Percentiles rank a stretch among this genome's conserved stretches.
These are phyloP conservation scores for Acmispon strigosus DNA, from an alignment of 306 rosid genomes.

Conservation along the genomic window DNA sequence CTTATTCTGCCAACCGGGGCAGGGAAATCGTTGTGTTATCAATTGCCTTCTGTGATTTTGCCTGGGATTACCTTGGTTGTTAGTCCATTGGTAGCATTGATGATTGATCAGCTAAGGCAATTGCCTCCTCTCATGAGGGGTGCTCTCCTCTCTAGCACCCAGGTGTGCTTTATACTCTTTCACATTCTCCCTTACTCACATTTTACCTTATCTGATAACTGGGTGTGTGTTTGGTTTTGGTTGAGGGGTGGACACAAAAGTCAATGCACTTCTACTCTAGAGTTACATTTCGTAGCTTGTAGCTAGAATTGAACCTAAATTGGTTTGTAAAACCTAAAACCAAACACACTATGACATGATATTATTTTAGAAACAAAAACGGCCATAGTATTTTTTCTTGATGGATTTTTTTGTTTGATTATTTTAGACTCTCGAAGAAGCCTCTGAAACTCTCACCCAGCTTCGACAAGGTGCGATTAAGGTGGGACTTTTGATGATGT, in stretches of 20 bases:
- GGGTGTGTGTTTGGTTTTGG: too few species aligned
- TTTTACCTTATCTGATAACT: not conserved
- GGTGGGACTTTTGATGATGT: slow-evolving; percentile 33
- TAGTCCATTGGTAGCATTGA: slow-evolving; percentile 84
- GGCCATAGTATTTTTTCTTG: not conserved
- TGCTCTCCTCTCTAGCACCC: slow-evolving; percentile 68
- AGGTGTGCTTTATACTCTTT: slow-evolving; percentile 38
- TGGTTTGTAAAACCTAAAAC: too few species aligned
- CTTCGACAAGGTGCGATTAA: slow-evolving; percentile 63
- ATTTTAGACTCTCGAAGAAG: slow-evolving; percentile 63
- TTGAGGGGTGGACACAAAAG: too few species aligned
- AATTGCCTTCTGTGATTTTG: slow-evolving; percentile 69
- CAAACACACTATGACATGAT: too few species aligned
- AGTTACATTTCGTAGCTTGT: too few species aligned
- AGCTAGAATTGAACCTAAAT: too few species aligned
- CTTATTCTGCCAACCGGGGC: slow-evolving; percentile 92
- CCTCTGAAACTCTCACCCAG: slow-evolving; percentile 52
- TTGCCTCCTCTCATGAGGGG: slow-evolving; percentile 72
- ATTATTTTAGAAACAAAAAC: not conserved
- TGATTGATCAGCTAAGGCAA: slow-evolving; percentile 86
- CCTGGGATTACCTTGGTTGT: slow-evolving; percentile 83
- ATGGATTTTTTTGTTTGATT: not conserved
- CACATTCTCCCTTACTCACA: not conserved
- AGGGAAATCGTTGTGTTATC: slow-evolving; percentile 93
- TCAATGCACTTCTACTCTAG: too few species aligned